Conservation (phyloP, 2,329 filamentous ascomycete genomes). For the Chalara sp. region DNA sequence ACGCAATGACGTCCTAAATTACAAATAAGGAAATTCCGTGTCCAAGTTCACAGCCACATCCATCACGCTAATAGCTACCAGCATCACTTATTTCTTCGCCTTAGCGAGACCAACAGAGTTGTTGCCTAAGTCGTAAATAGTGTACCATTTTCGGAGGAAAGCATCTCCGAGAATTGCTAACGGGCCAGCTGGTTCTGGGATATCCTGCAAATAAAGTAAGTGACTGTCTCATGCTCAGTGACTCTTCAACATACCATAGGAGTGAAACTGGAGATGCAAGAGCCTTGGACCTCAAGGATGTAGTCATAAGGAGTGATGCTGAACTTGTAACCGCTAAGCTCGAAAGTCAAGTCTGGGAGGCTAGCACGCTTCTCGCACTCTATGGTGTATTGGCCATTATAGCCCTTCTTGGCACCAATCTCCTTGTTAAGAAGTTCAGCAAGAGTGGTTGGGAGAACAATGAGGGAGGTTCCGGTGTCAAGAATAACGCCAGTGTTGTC, state of each 20-base stretch:
- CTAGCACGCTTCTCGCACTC: constrained; percentile 79
- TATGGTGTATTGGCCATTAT: constrained; percentile 91
- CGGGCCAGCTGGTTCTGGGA: constrained; percentile 77
- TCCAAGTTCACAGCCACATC: not conserved
- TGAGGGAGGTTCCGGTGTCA: constrained; percentile 96
- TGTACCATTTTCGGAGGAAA: constrained; percentile 83
- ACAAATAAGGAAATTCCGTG: constrained; percentile 16
- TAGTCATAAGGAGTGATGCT: constrained; percentile 85
- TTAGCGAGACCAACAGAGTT: constrained; percentile 82
- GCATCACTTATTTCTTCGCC: constrained; percentile 48
- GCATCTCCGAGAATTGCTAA: constrained; percentile 91
- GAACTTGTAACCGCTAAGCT: constrained; percentile 86
- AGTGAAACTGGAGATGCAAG: constrained; percentile 96
- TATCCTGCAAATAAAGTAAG: constrained; percentile 68
- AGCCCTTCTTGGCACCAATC: constrained; percentile 97
- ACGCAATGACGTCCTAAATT: constrained; percentile 11
- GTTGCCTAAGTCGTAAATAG: constrained; percentile 91
- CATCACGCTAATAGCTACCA: constrained; percentile 9
- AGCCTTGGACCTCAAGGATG: constrained; percentile 90
- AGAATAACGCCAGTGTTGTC: constrained; percentile 95
- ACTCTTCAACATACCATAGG: constrained; percentile 63
- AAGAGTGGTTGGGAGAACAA: constrained; percentile 83
- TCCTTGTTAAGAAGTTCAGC: constrained; percentile 96
- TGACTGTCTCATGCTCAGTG: constrained; percentile 36
- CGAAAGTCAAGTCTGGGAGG: constrained; percentile 89